These are phyloP conservation scores for Globisporangium emineosum DNA, from an alignment of 352 stramenopile species.

Conservation along the genomic window DNA sequence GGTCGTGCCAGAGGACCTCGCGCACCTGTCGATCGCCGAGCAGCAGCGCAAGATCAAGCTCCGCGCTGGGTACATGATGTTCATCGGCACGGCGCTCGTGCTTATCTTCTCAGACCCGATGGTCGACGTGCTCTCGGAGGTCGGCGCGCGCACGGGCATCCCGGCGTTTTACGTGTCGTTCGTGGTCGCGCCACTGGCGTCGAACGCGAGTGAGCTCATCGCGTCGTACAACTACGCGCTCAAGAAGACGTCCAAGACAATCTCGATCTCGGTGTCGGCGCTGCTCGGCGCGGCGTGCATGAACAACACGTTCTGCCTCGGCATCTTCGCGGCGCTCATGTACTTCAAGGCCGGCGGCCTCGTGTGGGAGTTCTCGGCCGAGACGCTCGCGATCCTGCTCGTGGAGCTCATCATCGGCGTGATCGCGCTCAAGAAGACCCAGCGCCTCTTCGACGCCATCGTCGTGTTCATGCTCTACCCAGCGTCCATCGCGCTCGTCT, in stretches of 20 bases:
- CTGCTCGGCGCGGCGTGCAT: constrained; percentile 96
- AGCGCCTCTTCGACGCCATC: constrained; percentile 81
- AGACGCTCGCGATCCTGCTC: constrained; percentile 96
- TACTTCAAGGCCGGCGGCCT: constrained; percentile 90
- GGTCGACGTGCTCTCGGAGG: constrained; percentile 96
- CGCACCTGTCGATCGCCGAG: constrained; percentile 91
- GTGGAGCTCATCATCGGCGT: constrained; percentile 90
- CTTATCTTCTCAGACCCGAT: constrained; percentile 97
- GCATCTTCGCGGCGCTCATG: constrained; percentile 97
- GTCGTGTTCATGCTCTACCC: constrained; percentile 92
- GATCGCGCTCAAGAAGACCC: constrained; percentile 83
- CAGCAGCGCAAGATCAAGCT: constrained; percentile 96
- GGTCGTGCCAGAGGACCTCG: constrained; percentile 93
- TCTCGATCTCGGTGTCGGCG: constrained; percentile 94
- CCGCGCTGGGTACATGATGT: constrained; percentile 92
- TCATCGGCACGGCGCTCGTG: constrained; percentile 92
- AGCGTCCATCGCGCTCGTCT: constrained; percentile 91
- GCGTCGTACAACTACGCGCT: constrained; percentile 96
- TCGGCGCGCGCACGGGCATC: constrained; percentile 89
- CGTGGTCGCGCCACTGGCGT: constrained; percentile 94
- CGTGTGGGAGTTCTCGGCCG: constrained; percentile 97
- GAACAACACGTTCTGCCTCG: constrained; percentile 99
- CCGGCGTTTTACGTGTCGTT: constrained; percentile 98
- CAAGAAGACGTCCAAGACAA: constrained; percentile 98
- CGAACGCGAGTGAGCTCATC: constrained; percentile 98